These are phyloP conservation scores for Apiotrichum gamsii DNA, from an alignment of 1,284 basidiomycete species.

Conservation along the genomic window DNA sequence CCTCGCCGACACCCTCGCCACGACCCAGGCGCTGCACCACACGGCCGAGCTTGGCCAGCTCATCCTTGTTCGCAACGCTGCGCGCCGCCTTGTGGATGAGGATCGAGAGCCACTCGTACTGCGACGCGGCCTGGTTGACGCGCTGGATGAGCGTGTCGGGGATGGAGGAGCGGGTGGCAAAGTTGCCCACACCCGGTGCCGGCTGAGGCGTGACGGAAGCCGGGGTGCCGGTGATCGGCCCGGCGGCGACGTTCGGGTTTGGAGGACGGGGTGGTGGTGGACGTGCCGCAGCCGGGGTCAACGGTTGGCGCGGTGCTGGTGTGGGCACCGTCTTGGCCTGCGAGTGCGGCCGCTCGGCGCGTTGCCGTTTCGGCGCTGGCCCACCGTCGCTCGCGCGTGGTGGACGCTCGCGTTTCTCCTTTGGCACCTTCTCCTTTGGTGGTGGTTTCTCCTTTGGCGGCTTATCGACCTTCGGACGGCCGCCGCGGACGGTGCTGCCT, in stretches of 20 bases:
- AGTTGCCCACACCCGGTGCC: too few relatives aligned
- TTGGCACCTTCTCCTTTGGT: constrained; percentile 1
- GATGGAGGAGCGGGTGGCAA: constrained; percentile 17
- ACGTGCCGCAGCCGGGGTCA: not conserved
- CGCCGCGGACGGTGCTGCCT: constrained; percentile 8
- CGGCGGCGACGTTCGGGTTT: too few relatives aligned
- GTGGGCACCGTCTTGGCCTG: not conserved
- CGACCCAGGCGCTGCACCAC: constrained; percentile 34
- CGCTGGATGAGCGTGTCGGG: constrained; percentile 34
- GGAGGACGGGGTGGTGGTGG: not conserved
- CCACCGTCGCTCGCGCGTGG: not conserved
- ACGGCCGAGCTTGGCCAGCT: constrained; percentile 38
- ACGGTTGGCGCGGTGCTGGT: not conserved
- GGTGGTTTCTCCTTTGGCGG: not conserved
- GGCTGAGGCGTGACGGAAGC: too few relatives aligned
- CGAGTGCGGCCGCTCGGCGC: not conserved
- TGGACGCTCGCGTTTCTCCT: constrained; percentile 7
- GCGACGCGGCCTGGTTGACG: constrained; percentile 39
- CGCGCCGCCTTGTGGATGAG: constrained; percentile 45
- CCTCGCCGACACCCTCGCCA: constrained; percentile 27
- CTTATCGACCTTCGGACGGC: constrained; percentile 6
- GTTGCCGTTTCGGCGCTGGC: constrained; percentile 3
- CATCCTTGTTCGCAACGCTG: constrained; percentile 37
- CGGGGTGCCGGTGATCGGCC: too few relatives aligned
- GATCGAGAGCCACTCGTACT: constrained; percentile 37